Evolutionary conservation across 2,329 filamentous ascomycete genomes (phyloP), one percentile per base, ranked within the genome.

Genomic region (Penicillium hordei): DNA sequence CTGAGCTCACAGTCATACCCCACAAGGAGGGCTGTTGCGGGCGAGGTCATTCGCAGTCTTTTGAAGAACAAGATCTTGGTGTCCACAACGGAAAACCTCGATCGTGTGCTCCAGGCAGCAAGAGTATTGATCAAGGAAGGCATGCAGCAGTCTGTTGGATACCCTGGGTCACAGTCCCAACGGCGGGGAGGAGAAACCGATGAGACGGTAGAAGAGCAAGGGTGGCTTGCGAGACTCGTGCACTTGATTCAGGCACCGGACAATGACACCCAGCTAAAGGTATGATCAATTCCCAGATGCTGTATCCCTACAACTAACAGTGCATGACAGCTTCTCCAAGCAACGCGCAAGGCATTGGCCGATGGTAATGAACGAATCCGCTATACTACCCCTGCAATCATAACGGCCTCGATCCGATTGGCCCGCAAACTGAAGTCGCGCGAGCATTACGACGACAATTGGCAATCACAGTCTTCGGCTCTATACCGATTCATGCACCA

Each of bases 201-300:
- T 61, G 95, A 99, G 78, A 97, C 93, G 0, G 87, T 97, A 69
- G 93, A 99, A 76, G 94, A 99, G 77, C 94, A 99, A 80, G 94
- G 94, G 51, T 97, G 92, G 92, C 82, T 99, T 53, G 94, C 94
- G 36, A 85, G 94, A 66, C 88, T 99, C 70, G 87, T 97, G 19
- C 94, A 99, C 76, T 81, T 97, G 55, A 85, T 99, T 52, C 83
- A 91, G 57, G 89, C 86, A 44, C 82, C 90, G 36, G 86, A 95
- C 71, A 97, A 97, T 69, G 91, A 96, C 67, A 95, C 89, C 0
- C 94, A 99, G 72, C 94, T 96, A 78, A 91, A 91, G 75, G 82
- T 82, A 74, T 51, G 57, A 17, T 8, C 21, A 23, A 12, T 23
- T n/a, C 3, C 15, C 7, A 36, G 1, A n/a, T 29, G 13, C 17